Evolutionary conservation across 202 grass and related monocot species (phyloP).

Genomic region (Bolboschoenoplectus hybrid): DNA sequence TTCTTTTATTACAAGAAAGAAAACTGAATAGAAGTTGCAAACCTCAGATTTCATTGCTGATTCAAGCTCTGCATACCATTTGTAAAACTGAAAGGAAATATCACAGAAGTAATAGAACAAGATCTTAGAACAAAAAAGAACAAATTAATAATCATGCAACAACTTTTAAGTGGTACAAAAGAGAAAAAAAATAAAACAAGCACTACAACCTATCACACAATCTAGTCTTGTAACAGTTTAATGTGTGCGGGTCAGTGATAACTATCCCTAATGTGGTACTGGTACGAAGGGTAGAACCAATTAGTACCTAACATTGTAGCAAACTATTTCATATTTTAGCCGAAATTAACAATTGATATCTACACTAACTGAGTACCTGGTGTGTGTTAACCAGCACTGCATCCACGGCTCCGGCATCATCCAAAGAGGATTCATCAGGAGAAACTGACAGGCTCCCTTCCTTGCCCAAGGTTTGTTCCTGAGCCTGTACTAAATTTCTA

Average conservation of each 20-base stretch:
- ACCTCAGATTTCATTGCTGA: conserved; percentile 99
- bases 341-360: background rate
- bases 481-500: conserved; percentile 43
- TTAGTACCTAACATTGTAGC: conserved; percentile 9
- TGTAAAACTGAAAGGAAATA: conserved; percentile 81
- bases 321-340: background rate
- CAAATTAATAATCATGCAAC: background rate
- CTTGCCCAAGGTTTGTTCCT: conserved; percentile 62
- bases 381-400: conserved; percentile 92
- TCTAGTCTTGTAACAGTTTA: background rate
- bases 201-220: background rate
- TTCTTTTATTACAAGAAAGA: conserved; percentile 20
- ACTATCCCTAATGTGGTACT: background rate
- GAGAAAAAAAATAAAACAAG: background rate
- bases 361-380: conserved; percentile 52
- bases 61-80: conserved; percentile 97
- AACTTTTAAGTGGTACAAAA: background rate
- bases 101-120: conserved; percentile 32
- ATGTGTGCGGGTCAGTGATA: background rate
- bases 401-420: conserved; percentile 72
- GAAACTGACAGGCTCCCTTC: conserved; percentile 50
- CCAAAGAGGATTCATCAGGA: conserved; percentile 58
- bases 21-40: conserved; percentile 33
- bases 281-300: background rate
- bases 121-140: background rate